phyloP scores from a whole-genome alignment of 2,329 filamentous ascomycete genomes.

The Cordyceps farinosa region DNA sequence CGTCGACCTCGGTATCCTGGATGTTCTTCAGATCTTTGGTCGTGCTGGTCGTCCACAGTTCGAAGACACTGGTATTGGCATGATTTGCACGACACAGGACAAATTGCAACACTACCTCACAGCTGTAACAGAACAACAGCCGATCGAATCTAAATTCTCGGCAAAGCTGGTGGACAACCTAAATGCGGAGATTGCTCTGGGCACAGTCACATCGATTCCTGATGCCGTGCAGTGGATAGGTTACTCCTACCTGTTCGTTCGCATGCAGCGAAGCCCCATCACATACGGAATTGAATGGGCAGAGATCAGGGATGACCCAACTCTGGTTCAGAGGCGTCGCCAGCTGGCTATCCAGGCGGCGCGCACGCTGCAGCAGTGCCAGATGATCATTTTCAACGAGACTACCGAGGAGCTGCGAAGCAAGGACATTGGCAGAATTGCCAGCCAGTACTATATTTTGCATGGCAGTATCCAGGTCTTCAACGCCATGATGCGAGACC shows the following conservation, averaged over 20 bases:
- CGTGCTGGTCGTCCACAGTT: slow-evolving; percentile 97
- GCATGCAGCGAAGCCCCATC: slow-evolving; percentile 89
- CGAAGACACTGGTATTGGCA: slow-evolving; percentile 94
- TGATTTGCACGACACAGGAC: slow-evolving; percentile 96
- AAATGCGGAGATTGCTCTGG: slow-evolving; percentile 89
- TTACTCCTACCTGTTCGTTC: slow-evolving; percentile 95
- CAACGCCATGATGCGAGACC: slow-evolving; percentile 87
- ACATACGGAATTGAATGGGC: slow-evolving; percentile 94
- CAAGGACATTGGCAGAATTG: slow-evolving; percentile 94
- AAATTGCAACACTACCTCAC: slow-evolving; percentile 87
- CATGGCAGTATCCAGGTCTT: slow-evolving; percentile 94
- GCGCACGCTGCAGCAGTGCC: slow-evolving; percentile 79
- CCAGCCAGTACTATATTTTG: slow-evolving; percentile 93
- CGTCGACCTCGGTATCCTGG: slow-evolving; percentile 90
- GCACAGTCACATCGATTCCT: slow-evolving; percentile 88
- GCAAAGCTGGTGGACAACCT: slow-evolving; percentile 92
- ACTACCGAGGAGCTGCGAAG: slow-evolving; percentile 85
- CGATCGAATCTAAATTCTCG: slow-evolving; percentile 96
- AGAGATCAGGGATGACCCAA: slow-evolving; percentile 83
- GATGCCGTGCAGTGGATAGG: slow-evolving; percentile 97
- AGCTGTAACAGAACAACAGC: slow-evolving; percentile 91
- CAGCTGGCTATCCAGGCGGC: slow-evolving; percentile 88
- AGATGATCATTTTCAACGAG: slow-evolving; percentile 99
- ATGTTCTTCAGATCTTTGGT: slow-evolving; percentile 97
- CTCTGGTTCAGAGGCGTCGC: slow-evolving; percentile 78